A percentile compares a stretch with the other conserved stretches of the same genome.
These are phyloP conservation scores for Jamesozyma piceae DNA, from an alignment of 805 yeast genomes.

Conservation along the genomic window DNA sequence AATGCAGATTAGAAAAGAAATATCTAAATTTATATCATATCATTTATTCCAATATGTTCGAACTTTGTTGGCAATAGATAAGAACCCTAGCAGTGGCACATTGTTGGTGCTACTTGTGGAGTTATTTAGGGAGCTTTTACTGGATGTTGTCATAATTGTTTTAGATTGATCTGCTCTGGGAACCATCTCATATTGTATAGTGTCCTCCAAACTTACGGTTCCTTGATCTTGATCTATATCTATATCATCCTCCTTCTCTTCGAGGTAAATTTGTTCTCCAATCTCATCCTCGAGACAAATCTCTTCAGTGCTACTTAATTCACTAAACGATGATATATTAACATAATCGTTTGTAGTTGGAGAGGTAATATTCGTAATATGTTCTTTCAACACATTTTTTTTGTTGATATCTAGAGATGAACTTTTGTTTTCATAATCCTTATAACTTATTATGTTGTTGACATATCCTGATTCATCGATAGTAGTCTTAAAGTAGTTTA, in stretches of 20 bases:
- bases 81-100: constrained; percentile 12
- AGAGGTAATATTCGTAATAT: not conserved
- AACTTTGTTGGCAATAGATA: constrained; percentile 16
- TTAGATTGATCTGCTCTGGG: not conserved
- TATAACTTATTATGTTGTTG: constrained; percentile 18
- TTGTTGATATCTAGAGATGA: no score
- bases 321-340: constrained; percentile 24
- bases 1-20: not conserved
- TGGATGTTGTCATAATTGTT: not conserved
- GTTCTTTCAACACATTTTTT: not conserved
- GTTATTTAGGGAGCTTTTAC: not conserved
- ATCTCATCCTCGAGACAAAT: constrained; percentile 4
- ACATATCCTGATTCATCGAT: constrained; percentile 17
- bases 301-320: constrained; percentile 25
- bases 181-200: not conserved
- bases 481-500: constrained; percentile 18
- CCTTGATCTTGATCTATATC: not conserved
- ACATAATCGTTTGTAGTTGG: constrained; percentile 14
- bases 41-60: constrained; percentile 18
- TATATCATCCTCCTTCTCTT: not conserved
- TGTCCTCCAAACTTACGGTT: constrained; percentile 1
- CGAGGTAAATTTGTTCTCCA: not conserved
- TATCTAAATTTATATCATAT: not conserved
- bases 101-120: not conserved
- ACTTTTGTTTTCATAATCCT: constrained; percentile 5